These are phyloP conservation scores for Monosporozyma siamensis DNA, from an alignment of 805 yeast genomes.

Conservation along the genomic window DNA sequence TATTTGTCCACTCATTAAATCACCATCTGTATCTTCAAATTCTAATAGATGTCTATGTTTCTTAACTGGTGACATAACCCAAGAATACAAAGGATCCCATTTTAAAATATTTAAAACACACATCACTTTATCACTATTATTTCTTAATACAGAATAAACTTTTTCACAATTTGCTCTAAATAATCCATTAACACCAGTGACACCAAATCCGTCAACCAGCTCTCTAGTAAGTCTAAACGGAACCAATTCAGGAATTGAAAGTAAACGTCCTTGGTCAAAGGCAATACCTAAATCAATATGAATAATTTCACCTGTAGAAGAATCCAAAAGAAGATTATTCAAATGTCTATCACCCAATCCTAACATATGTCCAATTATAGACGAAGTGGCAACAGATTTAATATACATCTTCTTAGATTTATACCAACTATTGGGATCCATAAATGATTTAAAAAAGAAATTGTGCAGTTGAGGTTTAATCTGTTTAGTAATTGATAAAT, in stretches of 20 bases:
- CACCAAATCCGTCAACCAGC: conserved; percentile 86
- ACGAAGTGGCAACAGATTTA: conserved; percentile 72
- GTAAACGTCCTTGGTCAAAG: conserved; percentile 81
- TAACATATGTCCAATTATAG: conserved; percentile 77
- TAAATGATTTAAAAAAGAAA: conserved; percentile 61
- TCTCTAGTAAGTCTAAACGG: conserved; percentile 91
- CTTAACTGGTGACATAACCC: conserved; percentile 77
- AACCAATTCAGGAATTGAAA: conserved; percentile 85
- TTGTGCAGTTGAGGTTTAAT: conserved; percentile 59
- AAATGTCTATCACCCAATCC: conserved; percentile 96
- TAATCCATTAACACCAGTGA: conserved; percentile 72
- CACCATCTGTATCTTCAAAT: conserved; percentile 11
- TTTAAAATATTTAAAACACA: conserved; percentile 76
- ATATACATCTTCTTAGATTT: conserved; percentile 53
- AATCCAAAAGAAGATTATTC: conserved; percentile 79
- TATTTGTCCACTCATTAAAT: not conserved
- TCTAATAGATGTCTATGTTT: conserved; percentile 34
- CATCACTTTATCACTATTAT: conserved; percentile 57
- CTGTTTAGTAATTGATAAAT: conserved; percentile 37
- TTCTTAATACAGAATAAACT: conserved; percentile 57
- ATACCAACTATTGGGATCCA: conserved; percentile 69
- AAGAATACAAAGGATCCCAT: conserved; percentile 88
- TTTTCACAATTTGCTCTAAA: conserved; percentile 67
- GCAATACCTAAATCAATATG: conserved; percentile 96
- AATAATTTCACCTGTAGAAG: conserved; percentile 77